Percentiles rank a stretch among this genome's conserved stretches.
phyloP scores from a whole-genome alignment of 164 flowering plant genomes.

The Sedum album region DNA sequence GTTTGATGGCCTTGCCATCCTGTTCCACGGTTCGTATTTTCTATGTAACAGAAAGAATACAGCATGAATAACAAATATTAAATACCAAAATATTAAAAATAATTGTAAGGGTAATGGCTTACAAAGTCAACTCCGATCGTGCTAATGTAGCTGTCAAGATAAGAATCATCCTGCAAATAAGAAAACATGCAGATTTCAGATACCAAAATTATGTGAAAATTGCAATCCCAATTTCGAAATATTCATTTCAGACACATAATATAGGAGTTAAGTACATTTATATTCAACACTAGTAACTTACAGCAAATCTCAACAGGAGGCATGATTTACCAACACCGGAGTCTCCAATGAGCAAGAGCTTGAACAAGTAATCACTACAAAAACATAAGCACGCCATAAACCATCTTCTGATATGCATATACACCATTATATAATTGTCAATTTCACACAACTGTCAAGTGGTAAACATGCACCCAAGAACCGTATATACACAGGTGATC shows the following conservation, averaged over 20 bases:
- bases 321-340: slow-evolving; percentile 60
- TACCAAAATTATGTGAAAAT: no score
- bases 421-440: no score
- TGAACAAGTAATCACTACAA: slow-evolving; percentile 41
- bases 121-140: slow-evolving; percentile 75
- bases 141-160: slow-evolving; percentile 69
- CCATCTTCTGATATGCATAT: no score
- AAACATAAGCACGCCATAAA: no score
- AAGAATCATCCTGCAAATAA: slow-evolving; percentile 51
- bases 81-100: slow-evolving; percentile 8
- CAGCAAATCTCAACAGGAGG: slow-evolving; percentile 59
- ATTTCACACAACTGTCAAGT: no score
- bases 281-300: slow-evolving; percentile 14
- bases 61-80: background rate
- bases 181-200: background rate
- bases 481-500: no score
- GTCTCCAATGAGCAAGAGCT: slow-evolving; percentile 45
- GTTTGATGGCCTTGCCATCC: slow-evolving; percentile 59
- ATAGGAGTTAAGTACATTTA: no score
- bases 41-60: slow-evolving; percentile 18
- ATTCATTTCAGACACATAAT: no score
- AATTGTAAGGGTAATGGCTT: slow-evolving; percentile 13
- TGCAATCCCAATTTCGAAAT: no score
- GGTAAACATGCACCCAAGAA: no score
- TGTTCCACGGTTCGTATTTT: slow-evolving; percentile 61